Conservation (phyloP, 805 yeast species). For the Osmozyma mogii region DNA sequence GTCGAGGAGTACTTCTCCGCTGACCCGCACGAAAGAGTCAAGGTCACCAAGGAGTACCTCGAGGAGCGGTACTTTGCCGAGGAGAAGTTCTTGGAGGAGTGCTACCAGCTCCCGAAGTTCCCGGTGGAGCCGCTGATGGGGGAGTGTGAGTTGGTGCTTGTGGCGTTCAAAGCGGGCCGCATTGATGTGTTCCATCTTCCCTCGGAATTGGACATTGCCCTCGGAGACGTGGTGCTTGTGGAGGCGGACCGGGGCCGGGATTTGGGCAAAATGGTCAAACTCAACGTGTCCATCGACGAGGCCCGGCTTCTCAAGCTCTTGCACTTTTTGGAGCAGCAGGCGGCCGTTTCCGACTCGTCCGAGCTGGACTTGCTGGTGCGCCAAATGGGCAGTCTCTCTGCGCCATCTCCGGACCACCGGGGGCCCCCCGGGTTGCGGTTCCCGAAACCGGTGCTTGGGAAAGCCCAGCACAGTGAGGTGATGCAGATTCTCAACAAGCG, state of each 20-base stretch:
- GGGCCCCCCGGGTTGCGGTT: slow-evolving; percentile 41
- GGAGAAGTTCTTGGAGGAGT: slow-evolving; percentile 20
- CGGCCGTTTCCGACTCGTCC: slow-evolving; percentile 38
- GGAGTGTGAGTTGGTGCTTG: slow-evolving; percentile 18
- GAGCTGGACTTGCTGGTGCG: slow-evolving; percentile 19
- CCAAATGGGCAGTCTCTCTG: too few relatives aligned
- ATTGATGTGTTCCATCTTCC: slow-evolving; percentile 70
- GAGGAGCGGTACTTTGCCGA: slow-evolving; percentile 23
- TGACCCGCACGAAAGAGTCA: slow-evolving; percentile 33
- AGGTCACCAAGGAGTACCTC: slow-evolving; percentile 23
- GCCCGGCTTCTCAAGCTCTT: slow-evolving; percentile 59
- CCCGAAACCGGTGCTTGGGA: slow-evolving; percentile 60
- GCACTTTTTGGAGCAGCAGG: slow-evolving; percentile 67
- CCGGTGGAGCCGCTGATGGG: slow-evolving; percentile 2
- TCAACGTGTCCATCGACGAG: slow-evolving; percentile 54
- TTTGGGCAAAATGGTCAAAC: slow-evolving; percentile 56
- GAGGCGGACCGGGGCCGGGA: slow-evolving; percentile 82
- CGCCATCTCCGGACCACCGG: slow-evolving; percentile 6
- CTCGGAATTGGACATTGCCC: slow-evolving; percentile 24
- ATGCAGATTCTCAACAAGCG: slow-evolving; percentile 49
- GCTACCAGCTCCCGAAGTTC: slow-evolving; percentile 17
- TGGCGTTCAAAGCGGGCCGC: slow-evolving; percentile 74
- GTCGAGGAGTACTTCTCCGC: slow-evolving; percentile 28
- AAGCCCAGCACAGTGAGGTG: slow-evolving; percentile 57
- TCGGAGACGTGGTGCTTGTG: slow-evolving; percentile 68